phyloP scores from a whole-genome alignment of 75 land plant species.

The Gnetum montanum region DNA sequence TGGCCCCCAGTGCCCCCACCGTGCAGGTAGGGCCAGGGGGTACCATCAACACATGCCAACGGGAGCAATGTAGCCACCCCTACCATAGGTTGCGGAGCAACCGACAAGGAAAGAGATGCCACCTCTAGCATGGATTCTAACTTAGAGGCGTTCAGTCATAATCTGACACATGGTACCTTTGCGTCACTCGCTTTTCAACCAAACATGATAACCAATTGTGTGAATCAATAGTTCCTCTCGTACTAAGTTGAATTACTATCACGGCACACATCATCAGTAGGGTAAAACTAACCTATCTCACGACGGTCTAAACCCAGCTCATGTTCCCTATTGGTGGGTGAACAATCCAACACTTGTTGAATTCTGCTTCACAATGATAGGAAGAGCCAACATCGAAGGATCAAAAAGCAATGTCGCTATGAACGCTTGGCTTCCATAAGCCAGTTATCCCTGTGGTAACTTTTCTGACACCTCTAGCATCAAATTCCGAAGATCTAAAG shows the following conservation, averaged over 20 bases:
- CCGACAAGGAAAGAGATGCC: too few species aligned
- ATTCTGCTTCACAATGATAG: slow-evolving; percentile 30
- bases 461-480: slow-evolving; percentile 47
- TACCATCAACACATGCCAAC: too few species aligned
- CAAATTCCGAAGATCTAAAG: slow-evolving; percentile 41
- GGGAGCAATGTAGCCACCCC: too few species aligned
- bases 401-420: slow-evolving; percentile 34
- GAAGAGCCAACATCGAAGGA: slow-evolving; percentile 36
- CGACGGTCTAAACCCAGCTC: slow-evolving; percentile 28
- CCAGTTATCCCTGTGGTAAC: slow-evolving; percentile 46
- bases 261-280: slow-evolving; percentile 12
- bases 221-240: slow-evolving; percentile 56
- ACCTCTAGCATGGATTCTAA: slow-evolving; percentile 47
- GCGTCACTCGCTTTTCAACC: slow-evolving; percentile 43
- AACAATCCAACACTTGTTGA: slow-evolving; percentile 35
- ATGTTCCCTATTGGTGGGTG: slow-evolving; percentile 39
- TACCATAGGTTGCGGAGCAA: too few species aligned
- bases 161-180: slow-evolving; percentile 47
- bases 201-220: slow-evolving; percentile 39
- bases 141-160: slow-evolving; percentile 72
- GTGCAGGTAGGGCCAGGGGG: too few species aligned
- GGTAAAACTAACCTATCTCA: slow-evolving; percentile 47
- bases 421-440: slow-evolving; percentile 33
- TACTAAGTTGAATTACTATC: slow-evolving; percentile 27
- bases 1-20: too few species aligned